Percentiles rank a stretch among this genome's conserved stretches.
These are phyloP conservation scores for Prunus mira DNA, from an alignment of 306 rosid species.

Conservation along the genomic window DNA sequence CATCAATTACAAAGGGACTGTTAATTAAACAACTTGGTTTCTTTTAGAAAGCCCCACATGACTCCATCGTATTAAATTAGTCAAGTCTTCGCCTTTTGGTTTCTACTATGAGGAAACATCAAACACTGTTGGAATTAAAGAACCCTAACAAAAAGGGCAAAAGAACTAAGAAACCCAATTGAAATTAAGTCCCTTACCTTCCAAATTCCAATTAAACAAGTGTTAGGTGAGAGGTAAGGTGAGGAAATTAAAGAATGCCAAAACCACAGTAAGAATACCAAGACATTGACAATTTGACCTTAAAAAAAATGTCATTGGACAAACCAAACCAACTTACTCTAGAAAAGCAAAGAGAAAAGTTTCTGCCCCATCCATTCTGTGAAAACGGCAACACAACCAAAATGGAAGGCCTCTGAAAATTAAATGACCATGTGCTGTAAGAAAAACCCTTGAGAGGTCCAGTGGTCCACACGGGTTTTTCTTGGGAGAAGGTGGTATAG, in stretches of 20 bases:
- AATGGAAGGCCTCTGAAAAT: neutral
- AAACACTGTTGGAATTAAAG: neutral
- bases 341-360: neutral
- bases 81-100: too few relatives aligned
- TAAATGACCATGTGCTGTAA: neutral
- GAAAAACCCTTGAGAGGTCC: neutral
- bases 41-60: neutral
- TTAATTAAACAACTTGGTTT: too few relatives aligned
- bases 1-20: neutral
- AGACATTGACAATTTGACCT: neutral
- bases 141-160: neutral
- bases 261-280: neutral
- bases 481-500: neutral
- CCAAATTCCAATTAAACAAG: neutral
- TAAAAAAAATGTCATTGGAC: neutral
- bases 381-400: slow-evolving; percentile 28
- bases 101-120: neutral
- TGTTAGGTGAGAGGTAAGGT: neutral
- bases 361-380: neutral
- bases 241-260: neutral
- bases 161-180: neutral
- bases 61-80: neutral
- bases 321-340: neutral
- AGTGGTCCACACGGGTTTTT: slow-evolving; percentile 10
- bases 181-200: neutral